These are phyloP conservation scores for Elaeis oleifera DNA, from an alignment of 202 grass and related monocot genomes.

Conservation along the genomic window DNA sequence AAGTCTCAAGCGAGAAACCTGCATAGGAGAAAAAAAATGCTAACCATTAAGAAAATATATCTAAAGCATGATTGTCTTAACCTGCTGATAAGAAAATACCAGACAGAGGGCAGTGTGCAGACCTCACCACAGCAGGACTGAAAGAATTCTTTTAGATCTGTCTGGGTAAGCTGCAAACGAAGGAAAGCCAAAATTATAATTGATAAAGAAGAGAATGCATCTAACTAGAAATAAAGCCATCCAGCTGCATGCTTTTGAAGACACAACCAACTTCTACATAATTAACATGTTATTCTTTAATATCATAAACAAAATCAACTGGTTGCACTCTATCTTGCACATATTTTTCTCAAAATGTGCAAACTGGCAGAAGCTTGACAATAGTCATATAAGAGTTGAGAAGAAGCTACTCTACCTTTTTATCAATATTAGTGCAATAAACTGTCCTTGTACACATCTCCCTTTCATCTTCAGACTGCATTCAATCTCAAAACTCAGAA, in stretches of 20 bases:
- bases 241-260: too few species aligned
- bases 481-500: conserved; percentile 3
- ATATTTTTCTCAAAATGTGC: too few species aligned
- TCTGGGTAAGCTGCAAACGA: conserved; percentile 15
- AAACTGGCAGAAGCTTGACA: too few species aligned
- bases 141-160: conserved; percentile 31
- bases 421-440: conserved; percentile 44
- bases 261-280: too few species aligned
- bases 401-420: conserved; percentile 12
- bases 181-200: not conserved
- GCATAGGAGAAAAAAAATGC: not conserved
- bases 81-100: not conserved
- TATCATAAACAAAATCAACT: too few species aligned
- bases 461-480: conserved; percentile 40
- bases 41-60: not conserved
- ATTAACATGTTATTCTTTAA: too few species aligned
- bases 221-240: too few species aligned
- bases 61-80: not conserved
- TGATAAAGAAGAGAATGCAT: too few species aligned
- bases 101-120: not conserved
- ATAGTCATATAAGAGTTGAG: too few species aligned
- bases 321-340: too few species aligned
- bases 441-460: conserved; percentile 36
- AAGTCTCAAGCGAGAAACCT: conserved; percentile 40
- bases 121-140: conserved; percentile 34